Conservation (phyloP, 495 filamentous ascomycete genomes). For the Xanthoparmelia taractica region DNA sequence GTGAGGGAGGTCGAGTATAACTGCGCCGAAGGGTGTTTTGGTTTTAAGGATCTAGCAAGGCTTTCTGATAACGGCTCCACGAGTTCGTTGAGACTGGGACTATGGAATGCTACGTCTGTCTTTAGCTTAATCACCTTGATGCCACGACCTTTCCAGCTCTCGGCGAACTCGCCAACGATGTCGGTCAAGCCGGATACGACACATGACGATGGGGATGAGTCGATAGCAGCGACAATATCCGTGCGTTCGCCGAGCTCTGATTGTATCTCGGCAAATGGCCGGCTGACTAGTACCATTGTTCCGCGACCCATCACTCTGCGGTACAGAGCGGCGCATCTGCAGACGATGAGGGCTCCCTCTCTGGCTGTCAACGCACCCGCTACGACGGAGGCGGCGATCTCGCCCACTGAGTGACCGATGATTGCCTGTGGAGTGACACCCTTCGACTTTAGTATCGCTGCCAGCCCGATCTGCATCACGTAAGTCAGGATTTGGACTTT, state of each 20-base stretch:
- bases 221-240: constrained; percentile 35
- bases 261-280: constrained; percentile 38
- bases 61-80: constrained; percentile 24
- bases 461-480: constrained; percentile 32
- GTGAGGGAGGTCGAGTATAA: constrained; percentile 36
- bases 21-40: constrained; percentile 23
- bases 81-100: constrained; percentile 31
- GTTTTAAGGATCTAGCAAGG: constrained; percentile 25
- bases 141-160: constrained; percentile 18
- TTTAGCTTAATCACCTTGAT: constrained; percentile 30
- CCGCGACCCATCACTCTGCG: constrained; percentile 38
- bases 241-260: constrained; percentile 20
- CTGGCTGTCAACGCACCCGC: constrained; percentile 28
- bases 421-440: constrained; percentile 29
- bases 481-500: constrained; percentile 33
- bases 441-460: constrained; percentile 24
- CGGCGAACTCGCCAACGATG: constrained; percentile 22
- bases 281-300: constrained; percentile 45
- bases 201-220: constrained; percentile 39
- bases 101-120: constrained; percentile 34
- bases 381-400: constrained; percentile 31
- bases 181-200: constrained; percentile 31
- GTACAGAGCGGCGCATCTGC: constrained; percentile 33
- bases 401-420: constrained; percentile 36
- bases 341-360: constrained; percentile 32